Percentiles rank a stretch among this genome's conserved stretches.
Evolutionary conservation across 306 rosid species (phyloP).

Genomic region (Notholithocarpus densiflorus): DNA sequence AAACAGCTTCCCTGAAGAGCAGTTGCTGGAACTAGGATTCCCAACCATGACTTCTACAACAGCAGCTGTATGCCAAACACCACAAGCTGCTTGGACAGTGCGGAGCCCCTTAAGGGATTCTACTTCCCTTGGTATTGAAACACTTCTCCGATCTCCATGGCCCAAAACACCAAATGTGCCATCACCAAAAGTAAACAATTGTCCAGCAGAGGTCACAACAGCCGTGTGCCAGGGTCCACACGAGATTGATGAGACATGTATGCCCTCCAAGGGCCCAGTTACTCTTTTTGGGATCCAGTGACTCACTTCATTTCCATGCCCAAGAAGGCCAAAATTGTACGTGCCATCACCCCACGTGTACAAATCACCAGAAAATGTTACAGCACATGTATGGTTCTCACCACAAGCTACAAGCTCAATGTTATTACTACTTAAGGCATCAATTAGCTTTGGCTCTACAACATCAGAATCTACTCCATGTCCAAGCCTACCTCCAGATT

Average conservation of each 20-base stretch:
- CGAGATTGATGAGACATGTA: constrained; percentile 88
- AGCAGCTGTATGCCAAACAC: constrained; percentile 99
- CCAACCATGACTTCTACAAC: constrained; percentile 98
- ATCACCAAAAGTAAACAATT: constrained; percentile 94
- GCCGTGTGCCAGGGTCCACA: constrained; percentile 99
- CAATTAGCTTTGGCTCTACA: constrained; percentile 89
- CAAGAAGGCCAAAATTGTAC: constrained; percentile 88
- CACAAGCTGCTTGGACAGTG: constrained; percentile 94
- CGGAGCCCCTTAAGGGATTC: constrained; percentile 98
- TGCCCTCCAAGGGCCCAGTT: constrained; percentile 92
- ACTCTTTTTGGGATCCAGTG: constrained; percentile 99
- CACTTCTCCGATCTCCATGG: constrained; percentile 79
- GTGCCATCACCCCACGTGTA: constrained; percentile 99
- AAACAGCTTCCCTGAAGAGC: constrained; percentile 93
- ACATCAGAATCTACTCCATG: constrained; percentile 96
- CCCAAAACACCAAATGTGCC: constrained; percentile 98
- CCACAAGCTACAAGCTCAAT: constrained; percentile 99
- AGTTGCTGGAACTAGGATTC: constrained; percentile 84
- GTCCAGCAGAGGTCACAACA: constrained; percentile 95
- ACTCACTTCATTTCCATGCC: constrained; percentile 97
- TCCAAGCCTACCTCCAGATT: constrained; percentile 97
- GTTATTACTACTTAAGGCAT: constrained; percentile 74
- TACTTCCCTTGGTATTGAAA: constrained; percentile 90
- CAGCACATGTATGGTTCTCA: constrained; percentile 96
- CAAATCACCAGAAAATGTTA: constrained; percentile 94